Evolutionary conservation across 257 asterid species (phyloP), one percentile per base, ranked within the genome.

Genomic region (Phtheirospermum japonicum): DNA sequence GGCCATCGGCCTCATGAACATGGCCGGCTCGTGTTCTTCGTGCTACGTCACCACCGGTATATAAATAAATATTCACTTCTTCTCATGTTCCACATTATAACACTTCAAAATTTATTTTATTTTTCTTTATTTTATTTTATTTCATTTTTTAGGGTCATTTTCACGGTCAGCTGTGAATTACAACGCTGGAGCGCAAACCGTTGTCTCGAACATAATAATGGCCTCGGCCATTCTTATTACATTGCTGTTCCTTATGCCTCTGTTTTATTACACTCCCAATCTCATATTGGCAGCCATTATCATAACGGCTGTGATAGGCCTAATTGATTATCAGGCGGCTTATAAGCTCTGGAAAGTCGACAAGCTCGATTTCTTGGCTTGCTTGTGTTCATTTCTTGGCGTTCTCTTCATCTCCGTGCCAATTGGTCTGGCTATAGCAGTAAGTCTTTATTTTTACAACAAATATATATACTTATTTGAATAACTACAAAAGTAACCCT

Each of bases 361-460:
- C 78, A 92, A 92, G 68, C 88, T 92, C 5, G 99, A 92, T 50
- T 92, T 89, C 70, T 20, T 86, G 74, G 95, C 97, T 28, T 89
- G 96, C 79, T 45, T 89, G 64, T 81, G 87, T 59, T 89, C 99
- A 18, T 92, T 92, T 59, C 50, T 89, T 19, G 99, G 99, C 4
- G 99, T 92, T 50, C 96, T 92, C 18, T 89, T 92, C 93, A 76
- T 92, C 79, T 92, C 99, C 0, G 97, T 92, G 45, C 97, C 99
- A 61, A 70, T 86, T 49, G 99, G 99, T 18, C 97, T 92, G 43
- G 87, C 94, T 19, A 89, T 92, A 59, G 95, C 99, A 19, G 99
- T 92, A 75, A 76, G 95, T 61, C 60, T 64, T 31, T 8, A 4
- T 17, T 33, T 16, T 11, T 23, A 19, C 17, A 9, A 20, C 20